Conservation (phyloP, 2,329 filamentous ascomycete species). For the Fonsecaea multimorphosa region DNA sequence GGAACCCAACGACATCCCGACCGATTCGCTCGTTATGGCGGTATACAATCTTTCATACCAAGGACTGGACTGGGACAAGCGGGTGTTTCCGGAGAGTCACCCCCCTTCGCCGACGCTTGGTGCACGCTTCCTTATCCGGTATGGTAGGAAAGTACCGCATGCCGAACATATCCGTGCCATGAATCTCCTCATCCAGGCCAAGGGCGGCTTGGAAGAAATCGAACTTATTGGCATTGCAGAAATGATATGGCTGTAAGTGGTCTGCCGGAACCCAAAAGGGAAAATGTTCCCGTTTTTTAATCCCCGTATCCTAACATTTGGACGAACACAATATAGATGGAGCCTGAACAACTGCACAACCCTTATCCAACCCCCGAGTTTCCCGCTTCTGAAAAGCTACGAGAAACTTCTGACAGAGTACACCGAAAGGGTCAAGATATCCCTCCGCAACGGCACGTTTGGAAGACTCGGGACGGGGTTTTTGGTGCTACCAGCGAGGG, state of each 20-base stretch:
- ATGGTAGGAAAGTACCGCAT: slow-evolving; percentile 8
- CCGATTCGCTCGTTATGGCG: slow-evolving; percentile 13
- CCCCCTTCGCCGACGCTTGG: slow-evolving; percentile 2
- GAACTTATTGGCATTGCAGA: slow-evolving; percentile 10
- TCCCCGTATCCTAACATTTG: neutral
- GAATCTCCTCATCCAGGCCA: slow-evolving; percentile 11
- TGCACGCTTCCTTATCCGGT: slow-evolving; percentile 1
- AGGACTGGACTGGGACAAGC: slow-evolving; percentile 9
- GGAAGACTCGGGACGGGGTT: slow-evolving; percentile 2
- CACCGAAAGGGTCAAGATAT: neutral
- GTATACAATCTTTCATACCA: slow-evolving; percentile 18
- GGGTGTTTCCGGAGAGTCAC: slow-evolving; percentile 8
- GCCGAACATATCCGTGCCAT: slow-evolving; percentile 12
- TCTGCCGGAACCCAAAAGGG: neutral
- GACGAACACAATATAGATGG: slow-evolving; percentile 1
- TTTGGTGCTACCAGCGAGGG: neutral
- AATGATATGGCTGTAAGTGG: slow-evolving; percentile 18
- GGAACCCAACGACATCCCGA: neutral
- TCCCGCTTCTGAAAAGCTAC: slow-evolving; percentile 9
- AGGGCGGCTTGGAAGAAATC: slow-evolving; percentile 12
- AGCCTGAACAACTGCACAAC: slow-evolving; percentile 16
- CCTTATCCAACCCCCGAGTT: neutral
- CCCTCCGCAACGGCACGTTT: neutral
- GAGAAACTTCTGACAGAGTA: neutral
- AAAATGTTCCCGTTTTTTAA: neutral